Evolutionary conservation across 2,329 filamentous ascomycete genomes (phyloP), one percentile per base, ranked within the genome.

Genomic region (Neofusicoccum kwambonambiense): DNA sequence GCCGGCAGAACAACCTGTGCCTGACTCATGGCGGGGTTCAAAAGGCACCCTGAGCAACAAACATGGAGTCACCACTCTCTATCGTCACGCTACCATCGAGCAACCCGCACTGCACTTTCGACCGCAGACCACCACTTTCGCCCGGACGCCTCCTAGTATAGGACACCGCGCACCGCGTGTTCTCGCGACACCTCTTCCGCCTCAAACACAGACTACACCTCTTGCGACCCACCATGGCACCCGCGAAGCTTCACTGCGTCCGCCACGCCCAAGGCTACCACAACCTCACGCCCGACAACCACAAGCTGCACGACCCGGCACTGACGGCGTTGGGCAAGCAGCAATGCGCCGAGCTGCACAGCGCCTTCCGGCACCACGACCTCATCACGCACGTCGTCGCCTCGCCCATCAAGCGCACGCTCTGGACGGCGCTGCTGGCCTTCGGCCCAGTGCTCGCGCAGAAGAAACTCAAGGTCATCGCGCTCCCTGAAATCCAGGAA

Each of bases 401-500:
- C 49, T 94, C 90, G 0, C 91, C 92, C 9, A 83, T 96, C 70
- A 87, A 89, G 64, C 87, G 92, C 68, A 94, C 92, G 2, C 80
- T 96, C 56, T 86, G 90, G 77, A 96, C 92, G 2, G 88, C 89
- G 31, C 82, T 92, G 47, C 79, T 86, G 62, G 83, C 85, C 50
- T 96, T 96, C 77, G 82, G 81, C 31, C 78, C 84, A 0, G 81
- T 61, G 41, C 47, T 71, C n/a, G 51, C 37, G 2, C 34, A n/a
- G 9, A 65, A 65, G 17, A 75, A 76, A 4, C 71, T 83, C 65
- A 82, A 76, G 37, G 75, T 95, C 66, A 77, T 89, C 52, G 87
- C 89, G 1, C 79, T 94, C n/a, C 90, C 91, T 0, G 88, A 92
- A 68, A 79, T 91, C 2, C 92, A 96, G 77, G 92, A 96, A 77